Conservation (phyloP, 768 basidiomycete genomes). For the Leccinum incarnatum region DNA sequence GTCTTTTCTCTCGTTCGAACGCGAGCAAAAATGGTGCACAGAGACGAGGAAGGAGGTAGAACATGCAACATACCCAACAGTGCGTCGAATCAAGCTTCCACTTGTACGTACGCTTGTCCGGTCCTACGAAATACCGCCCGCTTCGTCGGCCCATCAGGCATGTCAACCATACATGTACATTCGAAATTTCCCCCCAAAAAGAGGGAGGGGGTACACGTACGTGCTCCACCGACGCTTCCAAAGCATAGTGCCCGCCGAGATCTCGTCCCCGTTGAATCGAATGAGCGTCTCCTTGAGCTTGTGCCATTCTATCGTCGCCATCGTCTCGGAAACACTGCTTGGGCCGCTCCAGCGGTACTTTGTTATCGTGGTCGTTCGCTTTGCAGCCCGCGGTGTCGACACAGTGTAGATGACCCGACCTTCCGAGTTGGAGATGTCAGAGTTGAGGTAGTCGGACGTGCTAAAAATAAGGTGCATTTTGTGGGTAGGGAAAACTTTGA, state of each 20-base stretch:
- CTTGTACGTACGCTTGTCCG: constrained; percentile 33
- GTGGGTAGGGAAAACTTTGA: not conserved
- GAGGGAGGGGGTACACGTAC: constrained; percentile 10
- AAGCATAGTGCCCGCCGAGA: constrained; percentile 24
- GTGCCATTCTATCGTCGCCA: constrained; percentile 38
- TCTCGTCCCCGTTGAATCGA: constrained; percentile 30
- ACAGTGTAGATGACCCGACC: constrained; percentile 24
- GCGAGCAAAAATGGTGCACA: not conserved
- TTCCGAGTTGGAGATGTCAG: constrained; percentile 15
- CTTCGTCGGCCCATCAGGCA: constrained; percentile 12
- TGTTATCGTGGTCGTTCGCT: constrained; percentile 23
- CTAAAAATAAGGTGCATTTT: constrained; percentile 24
- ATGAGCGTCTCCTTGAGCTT: constrained; percentile 26
- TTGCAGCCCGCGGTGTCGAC: constrained; percentile 12
- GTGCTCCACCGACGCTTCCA: constrained; percentile 21
- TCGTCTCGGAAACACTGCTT: constrained; percentile 19
- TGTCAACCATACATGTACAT: not conserved
- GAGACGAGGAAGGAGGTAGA: not conserved
- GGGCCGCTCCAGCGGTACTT: constrained; percentile 24
- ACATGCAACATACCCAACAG: constrained; percentile 22
- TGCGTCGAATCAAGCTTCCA: constrained; percentile 32
- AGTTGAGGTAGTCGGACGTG: constrained; percentile 18
- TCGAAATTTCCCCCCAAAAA: not conserved
- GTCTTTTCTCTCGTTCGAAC: not conserved
- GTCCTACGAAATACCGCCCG: constrained; percentile 33